Evolutionary conservation across 139 green algal genomes (phyloP), one percentile per base, ranked within the genome.

Genomic region (Micractinium conductrix): DNA sequence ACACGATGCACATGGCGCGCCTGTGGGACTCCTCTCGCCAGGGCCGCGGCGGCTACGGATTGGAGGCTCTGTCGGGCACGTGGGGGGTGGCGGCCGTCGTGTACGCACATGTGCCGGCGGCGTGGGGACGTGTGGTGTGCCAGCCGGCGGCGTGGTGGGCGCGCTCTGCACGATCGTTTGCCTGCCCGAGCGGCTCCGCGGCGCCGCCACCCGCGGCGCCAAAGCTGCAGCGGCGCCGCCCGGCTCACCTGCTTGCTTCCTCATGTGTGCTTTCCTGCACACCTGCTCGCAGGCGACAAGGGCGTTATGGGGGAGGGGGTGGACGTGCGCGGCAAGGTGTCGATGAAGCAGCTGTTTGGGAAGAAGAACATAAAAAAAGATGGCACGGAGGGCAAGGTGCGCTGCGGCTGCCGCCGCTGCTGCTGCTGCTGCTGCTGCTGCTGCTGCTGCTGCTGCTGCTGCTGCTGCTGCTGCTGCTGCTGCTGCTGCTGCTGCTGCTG

Each of bases 1-100:
- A 99, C 92, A 99, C 97, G 1, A 95, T 99, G 92, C 97, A 99
- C 94, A 98, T 99, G 96, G 96, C 97, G n/a, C 91, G 97, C 35
- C 89, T 99, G 79, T 94, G 90, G 78, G 94, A 99, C 72, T 92
- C 94, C 16, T 92, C 86, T 0, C 90, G 96, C 33, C 91, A 85
- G 75, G 85, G 81, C 37, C 92, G 91, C 68, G 92, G 90, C 9
- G 92, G 90, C 3, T 98, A 98, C 87, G 93, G 87, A 19, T 92
- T 98, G 53, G 95, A 95, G 75, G 87, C 85, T 10, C 87, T 97
- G n/a, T 92, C 90, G 30, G 70, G 76, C 50, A 90, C 90, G 53
- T 21, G 12, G 9, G 33, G 85, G n/a, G n/a, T n/a, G n/a, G n/a
- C n/a, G n/a, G n/a, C n/a, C n/a, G n/a, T n/a, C n/a, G n/a, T n/a